A percentile compares a stretch with the other conserved stretches of the same genome.
Conservation (phyloP, 2,329 filamentous ascomycete species). For the Didymella glomerata region DNA sequence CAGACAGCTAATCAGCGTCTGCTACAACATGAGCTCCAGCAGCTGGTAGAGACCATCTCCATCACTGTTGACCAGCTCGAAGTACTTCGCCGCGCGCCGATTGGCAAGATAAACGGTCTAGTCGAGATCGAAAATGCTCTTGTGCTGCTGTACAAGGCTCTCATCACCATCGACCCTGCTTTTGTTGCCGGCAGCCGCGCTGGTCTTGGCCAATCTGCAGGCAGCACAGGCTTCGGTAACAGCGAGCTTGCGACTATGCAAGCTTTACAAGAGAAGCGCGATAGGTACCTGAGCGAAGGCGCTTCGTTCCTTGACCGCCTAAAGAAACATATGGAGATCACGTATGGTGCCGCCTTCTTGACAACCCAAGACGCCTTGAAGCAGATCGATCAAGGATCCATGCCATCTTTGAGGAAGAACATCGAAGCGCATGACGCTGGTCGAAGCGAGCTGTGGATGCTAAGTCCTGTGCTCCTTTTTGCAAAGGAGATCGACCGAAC, state of each 20-base stretch:
- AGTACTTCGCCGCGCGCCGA: slow-evolving; percentile 74
- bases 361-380: slow-evolving; percentile 71
- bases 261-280: slow-evolving; percentile 92
- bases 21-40: slow-evolving; percentile 86
- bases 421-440: slow-evolving; percentile 72
- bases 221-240: slow-evolving; percentile 69
- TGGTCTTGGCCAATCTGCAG: slow-evolving; percentile 49
- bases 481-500: slow-evolving; percentile 81
- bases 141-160: slow-evolving; percentile 86
- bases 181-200: slow-evolving; percentile 63
- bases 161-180: slow-evolving; percentile 90
- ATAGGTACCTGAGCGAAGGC: slow-evolving; percentile 82
- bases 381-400: slow-evolving; percentile 56
- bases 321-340: slow-evolving; percentile 80
- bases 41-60: slow-evolving; percentile 87
- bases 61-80: slow-evolving; percentile 81
- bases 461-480: slow-evolving; percentile 87
- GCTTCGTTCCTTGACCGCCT: slow-evolving; percentile 79
- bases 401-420: slow-evolving; percentile 69
- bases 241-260: slow-evolving; percentile 85
- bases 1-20: slow-evolving; percentile 97
- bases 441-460: slow-evolving; percentile 82
- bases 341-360: slow-evolving; percentile 78
- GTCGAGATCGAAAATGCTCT: slow-evolving; percentile 80
- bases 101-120: slow-evolving; percentile 75